Conservation (phyloP, 805 yeast species). For the Ascoidea rubescens region DNA sequence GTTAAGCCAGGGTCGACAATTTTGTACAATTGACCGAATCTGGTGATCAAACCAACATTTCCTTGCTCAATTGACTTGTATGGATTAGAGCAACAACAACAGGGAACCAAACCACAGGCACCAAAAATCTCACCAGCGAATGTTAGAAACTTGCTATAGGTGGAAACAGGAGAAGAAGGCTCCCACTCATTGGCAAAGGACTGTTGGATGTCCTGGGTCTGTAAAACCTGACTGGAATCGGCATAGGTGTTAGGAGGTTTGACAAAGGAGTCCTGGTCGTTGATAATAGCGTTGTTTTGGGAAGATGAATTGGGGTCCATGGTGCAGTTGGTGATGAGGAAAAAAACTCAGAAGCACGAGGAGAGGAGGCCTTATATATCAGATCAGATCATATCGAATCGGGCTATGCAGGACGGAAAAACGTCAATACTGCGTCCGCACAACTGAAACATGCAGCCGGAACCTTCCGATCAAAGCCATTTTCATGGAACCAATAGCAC, state of each 20-base stretch:
- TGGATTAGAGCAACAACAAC: slow-evolving; percentile 42
- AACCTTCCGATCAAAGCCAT: no score
- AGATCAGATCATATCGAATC: no score
- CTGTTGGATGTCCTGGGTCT: background rate
- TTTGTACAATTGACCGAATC: slow-evolving; percentile 50
- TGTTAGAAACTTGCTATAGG: slow-evolving; percentile 27
- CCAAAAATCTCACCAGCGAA: slow-evolving; percentile 36
- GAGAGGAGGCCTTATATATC: no score
- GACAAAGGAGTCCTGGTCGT: background rate
- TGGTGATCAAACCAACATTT: slow-evolving; percentile 51
- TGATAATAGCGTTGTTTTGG: background rate
- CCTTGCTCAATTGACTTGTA: slow-evolving; percentile 51
- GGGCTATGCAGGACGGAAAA: no score
- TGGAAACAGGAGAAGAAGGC: slow-evolving; percentile 12
- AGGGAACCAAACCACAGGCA: slow-evolving; percentile 39
- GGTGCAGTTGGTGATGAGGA: no score
- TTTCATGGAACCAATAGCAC: no score
- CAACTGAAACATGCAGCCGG: no score
- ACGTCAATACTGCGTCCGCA: no score
- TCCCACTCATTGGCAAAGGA: background rate
- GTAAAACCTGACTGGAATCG: background rate
- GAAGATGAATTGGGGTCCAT: no score
- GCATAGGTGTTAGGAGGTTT: background rate
- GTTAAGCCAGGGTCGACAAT: slow-evolving; percentile 58
- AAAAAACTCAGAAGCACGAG: no score